Evolutionary conservation across 768 basidiomycete species (phyloP), one percentile per base, ranked within the genome.

Genomic region (Punctularia strigosozonata): DNA sequence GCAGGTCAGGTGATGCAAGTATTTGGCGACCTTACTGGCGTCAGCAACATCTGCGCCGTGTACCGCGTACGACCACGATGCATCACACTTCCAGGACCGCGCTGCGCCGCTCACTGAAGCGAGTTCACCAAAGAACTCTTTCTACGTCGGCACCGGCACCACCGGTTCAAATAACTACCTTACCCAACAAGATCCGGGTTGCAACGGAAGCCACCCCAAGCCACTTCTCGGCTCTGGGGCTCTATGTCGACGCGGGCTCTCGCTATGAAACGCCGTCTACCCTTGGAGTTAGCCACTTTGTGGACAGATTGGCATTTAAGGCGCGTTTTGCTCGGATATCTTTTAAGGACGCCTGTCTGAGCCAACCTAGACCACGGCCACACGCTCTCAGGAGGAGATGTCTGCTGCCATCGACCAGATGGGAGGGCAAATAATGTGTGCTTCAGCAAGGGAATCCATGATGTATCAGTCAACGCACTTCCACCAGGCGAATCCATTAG

Each of bases 391-490:
- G 36, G 77, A 74, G 17, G 71, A 84, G 46, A 92, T 97, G 82
- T 73, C 80, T 4, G 63, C 65, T 3, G 80, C 82, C 26, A 81
- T 94, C 51, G 80, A 89, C 54, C 69, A 70, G 3, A 69, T 94
- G 24, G 92, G 94, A 28, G 89, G 90, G 13, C 89, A 94, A 62
- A 90, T 98, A 42, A 69, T 83, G 59, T 90, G 85, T 53, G 80
- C 89, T 14, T 86, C 89, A 14, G 82, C 89, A 2, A 71, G 95
- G 33, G 95, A 99, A 57, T 75, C 88, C 17, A 90, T 97, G 53
- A 88, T 95, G 84, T 99, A 98, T 56, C 95, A 98, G 60, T 94
- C 94, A 8, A 88, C 90, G 26, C 84, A 94, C 56, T 92, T 91
- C 53, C 78, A 89, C 47, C 66, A 77, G 44, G 77, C 77, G 28